A percentile compares a stretch with the other conserved stretches of the same genome.
These are phyloP conservation scores for Fusarium sp. DNA, from an alignment of 2,329 filamentous ascomycete genomes.

Conservation along the genomic window DNA sequence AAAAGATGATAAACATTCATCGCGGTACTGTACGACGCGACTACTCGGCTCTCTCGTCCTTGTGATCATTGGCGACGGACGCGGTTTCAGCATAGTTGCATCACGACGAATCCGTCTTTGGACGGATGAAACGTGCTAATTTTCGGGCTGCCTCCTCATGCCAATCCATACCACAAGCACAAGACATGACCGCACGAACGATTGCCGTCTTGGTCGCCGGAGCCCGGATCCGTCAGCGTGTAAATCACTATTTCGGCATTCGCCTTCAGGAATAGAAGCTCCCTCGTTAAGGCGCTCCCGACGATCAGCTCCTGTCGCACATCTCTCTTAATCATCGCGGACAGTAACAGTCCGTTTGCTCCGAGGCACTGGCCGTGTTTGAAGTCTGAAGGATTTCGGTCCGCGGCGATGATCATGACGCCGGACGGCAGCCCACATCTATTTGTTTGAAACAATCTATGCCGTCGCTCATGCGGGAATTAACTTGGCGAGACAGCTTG, in stretches of 20 bases:
- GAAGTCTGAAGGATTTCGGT: background rate
- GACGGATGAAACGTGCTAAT: constrained; percentile 41
- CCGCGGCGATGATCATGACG: constrained; percentile 7
- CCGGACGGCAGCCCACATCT: constrained; percentile 5
- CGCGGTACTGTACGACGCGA: constrained; percentile 18
- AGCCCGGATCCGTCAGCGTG: constrained; percentile 14
- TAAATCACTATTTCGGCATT: constrained; percentile 35
- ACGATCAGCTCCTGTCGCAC: background rate
- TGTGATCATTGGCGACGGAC: constrained; percentile 21
- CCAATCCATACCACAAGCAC: constrained; percentile 37
- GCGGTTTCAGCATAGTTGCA: constrained; percentile 41
- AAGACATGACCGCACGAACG: constrained; percentile 2
- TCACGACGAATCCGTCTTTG: constrained; percentile 28
- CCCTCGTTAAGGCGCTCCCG: background rate
- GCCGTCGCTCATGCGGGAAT: background rate
- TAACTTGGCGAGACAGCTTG: background rate
- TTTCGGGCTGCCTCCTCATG: constrained; percentile 37
- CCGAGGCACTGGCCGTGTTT: background rate
- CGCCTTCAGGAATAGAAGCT: constrained; percentile 9
- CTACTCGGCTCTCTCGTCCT: background rate
- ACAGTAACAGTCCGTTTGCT: background rate
- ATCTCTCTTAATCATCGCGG: constrained; percentile 7
- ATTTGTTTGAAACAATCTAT: constrained; percentile 36
- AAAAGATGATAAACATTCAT: constrained; percentile 14
- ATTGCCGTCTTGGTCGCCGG: constrained; percentile 14